Evolutionary conservation across 192 early-diverging fungal genomes (phyloP).

Genomic region (Obelidium mucronatum): DNA sequence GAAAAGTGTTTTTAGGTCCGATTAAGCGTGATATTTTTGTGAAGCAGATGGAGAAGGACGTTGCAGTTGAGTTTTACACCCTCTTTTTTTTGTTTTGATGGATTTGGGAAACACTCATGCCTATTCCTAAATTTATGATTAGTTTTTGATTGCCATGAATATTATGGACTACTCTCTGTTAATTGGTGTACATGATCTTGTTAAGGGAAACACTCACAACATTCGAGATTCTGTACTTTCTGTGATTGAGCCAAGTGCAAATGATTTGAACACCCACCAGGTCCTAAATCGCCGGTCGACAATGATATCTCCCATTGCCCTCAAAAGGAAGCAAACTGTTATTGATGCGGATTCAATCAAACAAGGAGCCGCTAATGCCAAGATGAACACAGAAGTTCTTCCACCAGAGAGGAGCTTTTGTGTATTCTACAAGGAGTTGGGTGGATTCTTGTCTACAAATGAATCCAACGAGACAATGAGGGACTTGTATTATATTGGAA

Average conservation of each 20-base stretch:
- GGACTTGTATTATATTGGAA: slow-evolving; percentile 89
- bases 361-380: neutral
- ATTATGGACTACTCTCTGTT: slow-evolving; percentile 99
- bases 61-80: slow-evolving; percentile 57
- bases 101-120: slow-evolving; percentile 14
- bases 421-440: slow-evolving; percentile 90
- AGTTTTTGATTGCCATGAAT: slow-evolving; percentile 72
- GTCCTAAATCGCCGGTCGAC: neutral
- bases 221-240: slow-evolving; percentile 91
- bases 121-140: neutral
- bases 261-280: slow-evolving; percentile 21
- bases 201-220: slow-evolving; percentile 79
- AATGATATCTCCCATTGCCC: neutral
- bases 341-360: neutral
- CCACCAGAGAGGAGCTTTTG: slow-evolving; percentile 67
- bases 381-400: neutral
- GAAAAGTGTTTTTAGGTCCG: slow-evolving; percentile 82
- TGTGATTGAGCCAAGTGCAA: slow-evolving; percentile 74
- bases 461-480: slow-evolving; percentile 68
- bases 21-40: slow-evolving; percentile 81
- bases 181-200: slow-evolving; percentile 88
- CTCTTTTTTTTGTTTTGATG: slow-evolving; percentile 13
- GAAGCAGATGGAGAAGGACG: slow-evolving; percentile 87
- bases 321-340: neutral
- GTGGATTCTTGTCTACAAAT: slow-evolving; percentile 85